These are phyloP conservation scores for Malus orientalis DNA, from an alignment of 306 rosid species.

Conservation along the genomic window DNA sequence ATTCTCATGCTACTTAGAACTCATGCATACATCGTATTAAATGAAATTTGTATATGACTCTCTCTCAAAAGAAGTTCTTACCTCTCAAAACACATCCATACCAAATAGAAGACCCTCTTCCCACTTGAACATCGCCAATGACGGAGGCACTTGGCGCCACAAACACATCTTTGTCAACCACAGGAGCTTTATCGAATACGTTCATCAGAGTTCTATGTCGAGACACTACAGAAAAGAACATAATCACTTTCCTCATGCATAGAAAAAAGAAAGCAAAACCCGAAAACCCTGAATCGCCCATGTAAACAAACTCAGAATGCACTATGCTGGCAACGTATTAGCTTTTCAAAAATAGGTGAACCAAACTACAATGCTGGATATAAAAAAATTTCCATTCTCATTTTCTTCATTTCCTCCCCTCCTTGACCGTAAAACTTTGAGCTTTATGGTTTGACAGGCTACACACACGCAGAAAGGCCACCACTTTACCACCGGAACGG, in stretches of 20 bases:
- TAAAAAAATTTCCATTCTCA: background rate
- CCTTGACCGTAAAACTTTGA: background rate
- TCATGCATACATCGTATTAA: too few species aligned
- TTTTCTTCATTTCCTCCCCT: background rate
- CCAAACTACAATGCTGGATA: background rate
- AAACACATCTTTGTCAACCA: constrained; percentile 71
- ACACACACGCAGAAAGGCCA: background rate
- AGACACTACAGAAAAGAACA: constrained; percentile 44
- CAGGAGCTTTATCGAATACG: constrained; percentile 64
- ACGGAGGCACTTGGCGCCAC: constrained; percentile 90
- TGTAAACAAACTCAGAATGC: background rate
- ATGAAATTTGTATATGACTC: too few species aligned
- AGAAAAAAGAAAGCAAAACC: background rate
- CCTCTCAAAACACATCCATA: constrained; percentile 95
- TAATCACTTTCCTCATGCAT: background rate
- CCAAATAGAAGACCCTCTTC: constrained; percentile 79
- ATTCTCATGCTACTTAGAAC: background rate
- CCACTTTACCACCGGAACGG: background rate
- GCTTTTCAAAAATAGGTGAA: background rate
- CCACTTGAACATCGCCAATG: constrained; percentile 72
- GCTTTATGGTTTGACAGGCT: background rate
- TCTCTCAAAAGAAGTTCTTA: constrained; percentile 17
- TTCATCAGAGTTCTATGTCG: constrained; percentile 93
- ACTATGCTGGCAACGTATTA: background rate
- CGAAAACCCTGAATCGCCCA: background rate